Base-by-base conservation (phyloP, 2,329 filamentous ascomycete species). In the Sporothrix mexicana region DNA sequence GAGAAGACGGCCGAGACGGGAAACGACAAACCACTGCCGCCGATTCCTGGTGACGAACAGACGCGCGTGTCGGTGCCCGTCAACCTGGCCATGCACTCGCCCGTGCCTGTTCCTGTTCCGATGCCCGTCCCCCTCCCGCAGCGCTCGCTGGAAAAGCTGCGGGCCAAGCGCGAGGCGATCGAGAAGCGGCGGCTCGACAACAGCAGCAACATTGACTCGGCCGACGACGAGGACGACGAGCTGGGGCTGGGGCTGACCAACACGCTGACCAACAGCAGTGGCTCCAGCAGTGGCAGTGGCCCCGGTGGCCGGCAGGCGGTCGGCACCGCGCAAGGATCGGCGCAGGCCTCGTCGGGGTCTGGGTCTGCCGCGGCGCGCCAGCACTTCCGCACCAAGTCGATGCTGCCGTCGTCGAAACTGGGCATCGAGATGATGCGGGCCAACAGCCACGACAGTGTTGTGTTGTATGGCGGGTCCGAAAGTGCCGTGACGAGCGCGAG, bases 361-460 rank as follows among this genome's bases (percentile, higher is more conserved):
- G 41, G 12, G 81, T 81, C 75, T 41, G 43, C 55, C 2, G 70
- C 47, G 1, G 30, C 57, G 0, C 55, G 77, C 1, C 79, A 80
- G 83, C 82, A 92, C 81, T 80, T 84, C 55, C 84, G 88, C 51
- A 84, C 83, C 73, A 90, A 90, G 76, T 82, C 84, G 17, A 85
- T 86, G 51, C 86, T 93, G 30, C 91, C 92, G 13, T 93, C 92
- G 71, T 97, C 94, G 0, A 98, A 97, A 81, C 88, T 98, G 1
- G 94, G 94, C 1, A 96, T 94, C 68, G 95, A 98, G 81, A 98
- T 98, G 95, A 95, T 98, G 93, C 90, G 95, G 66, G 97, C 95
- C 23, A 97, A 97, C 80, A 97, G 94, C 79, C 92, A 95, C 77
- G 95, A 97, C 67, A 97, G 95, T 78, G 88, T 93, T 71, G 84